Conservation (phyloP, 2,329 filamentous ascomycete species). For the Epichloe hybrida region DNA sequence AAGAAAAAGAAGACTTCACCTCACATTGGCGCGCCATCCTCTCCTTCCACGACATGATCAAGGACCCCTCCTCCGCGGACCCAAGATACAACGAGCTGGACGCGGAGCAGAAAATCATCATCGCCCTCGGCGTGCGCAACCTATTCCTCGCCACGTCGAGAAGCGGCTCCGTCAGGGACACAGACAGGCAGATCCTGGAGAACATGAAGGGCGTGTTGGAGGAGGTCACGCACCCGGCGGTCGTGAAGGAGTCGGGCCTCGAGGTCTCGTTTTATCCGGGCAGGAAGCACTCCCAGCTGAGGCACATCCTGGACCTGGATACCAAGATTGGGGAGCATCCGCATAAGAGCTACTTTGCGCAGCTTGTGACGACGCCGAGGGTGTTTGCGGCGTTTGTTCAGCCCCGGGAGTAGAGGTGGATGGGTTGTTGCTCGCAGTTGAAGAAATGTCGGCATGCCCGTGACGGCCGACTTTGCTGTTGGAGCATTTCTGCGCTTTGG, state of each 20-base stretch:
- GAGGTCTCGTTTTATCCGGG: conserved; percentile 4
- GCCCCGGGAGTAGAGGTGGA: background rate
- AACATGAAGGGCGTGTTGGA: conserved; percentile 2
- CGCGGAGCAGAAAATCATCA: conserved; percentile 4
- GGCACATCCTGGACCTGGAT: conserved; percentile 4
- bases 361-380: conserved; percentile 2
- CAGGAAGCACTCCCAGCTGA: background rate
- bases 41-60: conserved; percentile 6
- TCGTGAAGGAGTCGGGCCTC: background rate
- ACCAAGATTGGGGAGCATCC: conserved; percentile 1
- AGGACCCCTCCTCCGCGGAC: background rate
- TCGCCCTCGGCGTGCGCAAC: conserved; percentile 5
- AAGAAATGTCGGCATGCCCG: too few relatives aligned
- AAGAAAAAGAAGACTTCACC: background rate
- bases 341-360: conserved; percentile 4
- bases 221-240: background rate
- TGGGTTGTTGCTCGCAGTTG: background rate
- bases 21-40: conserved; percentile 3
- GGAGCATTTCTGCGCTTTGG: too few relatives aligned
- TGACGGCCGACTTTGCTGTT: too few relatives aligned
- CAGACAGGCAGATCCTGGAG: conserved; percentile 3
- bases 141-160: conserved; percentile 3
- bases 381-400: conserved; percentile 7
- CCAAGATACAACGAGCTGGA: background rate
- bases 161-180: conserved; percentile 1